Percentiles rank a stretch among this genome's conserved stretches.
Evolutionary conservation across 352 stramenopile genomes (phyloP).

Genomic region (Pythium insidiosum): DNA sequence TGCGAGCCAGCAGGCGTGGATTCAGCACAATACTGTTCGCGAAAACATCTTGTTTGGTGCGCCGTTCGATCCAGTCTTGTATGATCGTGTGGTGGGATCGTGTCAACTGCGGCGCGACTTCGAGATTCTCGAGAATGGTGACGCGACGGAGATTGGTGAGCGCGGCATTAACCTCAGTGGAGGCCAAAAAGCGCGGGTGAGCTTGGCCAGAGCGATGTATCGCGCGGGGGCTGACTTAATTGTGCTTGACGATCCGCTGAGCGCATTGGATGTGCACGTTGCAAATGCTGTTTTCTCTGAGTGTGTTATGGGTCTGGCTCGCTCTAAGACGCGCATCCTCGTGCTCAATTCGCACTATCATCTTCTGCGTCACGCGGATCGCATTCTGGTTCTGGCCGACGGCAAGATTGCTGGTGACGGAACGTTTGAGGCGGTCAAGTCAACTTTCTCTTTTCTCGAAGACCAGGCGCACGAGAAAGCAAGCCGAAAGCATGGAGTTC

Average conservation of each 20-base stretch:
- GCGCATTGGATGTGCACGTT: slow-evolving; percentile 93
- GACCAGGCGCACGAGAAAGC: slow-evolving; percentile 3
- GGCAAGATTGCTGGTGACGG: slow-evolving; percentile 78
- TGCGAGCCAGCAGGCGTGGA: slow-evolving; percentile 12
- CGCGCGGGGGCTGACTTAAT: slow-evolving; percentile 79
- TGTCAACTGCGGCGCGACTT: slow-evolving; percentile 78
- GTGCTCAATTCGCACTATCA: slow-evolving; percentile 93
- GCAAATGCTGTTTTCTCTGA: slow-evolving; percentile 89
- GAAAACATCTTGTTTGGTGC: slow-evolving; percentile 12
- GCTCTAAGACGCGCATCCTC: slow-evolving; percentile 75
- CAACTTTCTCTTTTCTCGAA: slow-evolving; percentile 20
- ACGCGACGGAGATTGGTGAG: slow-evolving; percentile 49
- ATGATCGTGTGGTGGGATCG: slow-evolving; percentile 38
- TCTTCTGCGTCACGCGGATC: slow-evolving; percentile 50
- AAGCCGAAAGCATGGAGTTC: too few relatives aligned
- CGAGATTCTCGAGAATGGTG: slow-evolving; percentile 26
- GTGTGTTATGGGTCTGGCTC: slow-evolving; percentile 59
- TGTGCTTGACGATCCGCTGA: slow-evolving; percentile 93
- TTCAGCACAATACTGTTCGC: slow-evolving; percentile 9
- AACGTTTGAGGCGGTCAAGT: slow-evolving; percentile 51
- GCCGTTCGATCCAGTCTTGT: slow-evolving; percentile 28
- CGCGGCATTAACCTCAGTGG: slow-evolving; percentile 84
- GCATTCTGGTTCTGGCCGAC: slow-evolving; percentile 57
- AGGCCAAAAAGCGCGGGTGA: slow-evolving; percentile 74
- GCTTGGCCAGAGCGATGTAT: slow-evolving; percentile 80